Percentiles rank a stretch among this genome's conserved stretches.
These are phyloP conservation scores for Tulasnella calospora DNA, from an alignment of 768 basidiomycete genomes.

Conservation along the genomic window DNA sequence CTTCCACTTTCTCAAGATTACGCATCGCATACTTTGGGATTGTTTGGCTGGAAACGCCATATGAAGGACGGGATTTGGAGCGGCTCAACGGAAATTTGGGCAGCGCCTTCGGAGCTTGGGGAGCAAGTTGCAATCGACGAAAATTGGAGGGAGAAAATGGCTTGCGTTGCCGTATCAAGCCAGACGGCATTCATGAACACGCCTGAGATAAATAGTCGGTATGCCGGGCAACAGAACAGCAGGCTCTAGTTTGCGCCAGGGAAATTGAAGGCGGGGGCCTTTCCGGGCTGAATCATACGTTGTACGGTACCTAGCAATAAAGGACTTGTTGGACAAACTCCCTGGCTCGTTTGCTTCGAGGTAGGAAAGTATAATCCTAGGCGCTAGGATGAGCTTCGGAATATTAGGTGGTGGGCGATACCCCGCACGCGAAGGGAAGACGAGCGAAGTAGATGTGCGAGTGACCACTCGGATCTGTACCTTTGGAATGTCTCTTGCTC, in stretches of 20 bases:
- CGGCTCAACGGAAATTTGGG: neutral
- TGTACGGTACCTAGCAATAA: too few relatives aligned
- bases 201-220: neutral
- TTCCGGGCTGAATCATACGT: too few relatives aligned
- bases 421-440: neutral
- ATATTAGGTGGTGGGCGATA: neutral
- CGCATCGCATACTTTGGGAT: neutral
- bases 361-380: neutral
- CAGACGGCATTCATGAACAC: neutral
- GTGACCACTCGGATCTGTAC: neutral
- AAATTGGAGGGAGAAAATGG: conserved; percentile 5
- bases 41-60: neutral
- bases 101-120: neutral
- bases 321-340: too few relatives aligned
- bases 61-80: neutral
- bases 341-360: neutral
- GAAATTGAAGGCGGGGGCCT: too few relatives aligned
- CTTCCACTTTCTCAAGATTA: neutral
- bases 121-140: neutral
- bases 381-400: neutral
- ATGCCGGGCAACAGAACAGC: neutral
- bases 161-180: neutral
- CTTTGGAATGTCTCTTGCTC: neutral
- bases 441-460: neutral
- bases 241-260: neutral